Conservation (phyloP, 495 filamentous ascomycete genomes). For the Bombardia bombarda region DNA sequence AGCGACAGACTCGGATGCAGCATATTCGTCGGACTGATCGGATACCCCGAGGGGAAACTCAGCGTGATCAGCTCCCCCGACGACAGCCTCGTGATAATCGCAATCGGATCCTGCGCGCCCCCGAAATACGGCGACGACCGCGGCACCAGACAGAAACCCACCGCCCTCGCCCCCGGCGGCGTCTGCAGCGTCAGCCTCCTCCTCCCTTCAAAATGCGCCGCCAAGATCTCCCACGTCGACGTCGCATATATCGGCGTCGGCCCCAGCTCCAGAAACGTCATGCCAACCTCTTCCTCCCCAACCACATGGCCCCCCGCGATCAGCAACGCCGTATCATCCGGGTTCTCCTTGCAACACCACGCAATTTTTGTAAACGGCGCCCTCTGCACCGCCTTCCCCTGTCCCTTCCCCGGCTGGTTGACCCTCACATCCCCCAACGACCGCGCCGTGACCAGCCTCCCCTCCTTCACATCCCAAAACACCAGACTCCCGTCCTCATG, state of each 20-base stretch:
- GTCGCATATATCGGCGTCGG: constrained; percentile 84
- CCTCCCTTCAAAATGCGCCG: constrained; percentile 68
- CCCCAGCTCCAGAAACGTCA: constrained; percentile 86
- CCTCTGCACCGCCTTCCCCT: constrained; percentile 28
- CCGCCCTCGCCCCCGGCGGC: constrained; percentile 68
- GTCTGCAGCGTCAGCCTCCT: constrained; percentile 60
- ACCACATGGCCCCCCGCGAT: constrained; percentile 71
- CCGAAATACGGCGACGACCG: constrained; percentile 74
- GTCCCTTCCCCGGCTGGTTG: constrained; percentile 41
- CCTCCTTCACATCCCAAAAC: constrained; percentile 92
- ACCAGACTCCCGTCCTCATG: constrained; percentile 87
- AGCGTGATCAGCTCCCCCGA: constrained; percentile 84
- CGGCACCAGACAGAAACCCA: constrained; percentile 79
- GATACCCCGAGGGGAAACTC: constrained; percentile 84
- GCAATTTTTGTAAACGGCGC: constrained; percentile 64
- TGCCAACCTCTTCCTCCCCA: constrained; percentile 56
- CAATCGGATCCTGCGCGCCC: constrained; percentile 83
- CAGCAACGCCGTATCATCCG: constrained; percentile 84
- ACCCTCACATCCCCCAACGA: constrained; percentile 67
- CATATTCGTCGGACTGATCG: constrained; percentile 85
- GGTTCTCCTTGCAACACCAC: constrained; percentile 89
- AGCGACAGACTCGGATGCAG: constrained; percentile 76
- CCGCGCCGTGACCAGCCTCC: constrained; percentile 73
- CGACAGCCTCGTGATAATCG: constrained; percentile 65
- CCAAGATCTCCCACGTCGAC: constrained; percentile 75